Percentiles rank a stretch among this genome's conserved stretches.
phyloP scores from a whole-genome alignment of 2,329 filamentous ascomycete genomes.

The Monosporascus sp. region DNA sequence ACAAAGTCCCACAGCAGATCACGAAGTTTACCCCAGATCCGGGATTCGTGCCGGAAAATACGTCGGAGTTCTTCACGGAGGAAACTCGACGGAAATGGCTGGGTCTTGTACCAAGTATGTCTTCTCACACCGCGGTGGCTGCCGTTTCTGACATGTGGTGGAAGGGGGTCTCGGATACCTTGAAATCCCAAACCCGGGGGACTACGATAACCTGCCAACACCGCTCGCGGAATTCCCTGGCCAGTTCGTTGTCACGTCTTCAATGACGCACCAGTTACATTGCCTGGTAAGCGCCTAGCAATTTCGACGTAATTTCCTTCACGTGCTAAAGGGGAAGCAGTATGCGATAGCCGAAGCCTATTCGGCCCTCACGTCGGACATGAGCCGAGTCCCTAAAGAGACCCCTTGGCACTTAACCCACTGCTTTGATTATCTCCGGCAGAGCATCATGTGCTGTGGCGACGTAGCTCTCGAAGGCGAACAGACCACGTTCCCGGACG shows the following conservation, averaged over 20 bases:
- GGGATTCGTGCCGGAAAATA: conserved; percentile 31
- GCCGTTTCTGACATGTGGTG: neutral
- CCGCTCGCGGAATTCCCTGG: conserved; percentile 25
- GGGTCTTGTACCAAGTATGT: conserved; percentile 31
- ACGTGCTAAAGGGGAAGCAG: conserved; percentile 5
- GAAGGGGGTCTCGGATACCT: conserved; percentile 35
- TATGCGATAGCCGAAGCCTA: conserved; percentile 33
- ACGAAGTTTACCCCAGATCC: conserved; percentile 32
- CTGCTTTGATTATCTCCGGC: conserved; percentile 30
- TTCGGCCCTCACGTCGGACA: conserved; percentile 25
- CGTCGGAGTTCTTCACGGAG: conserved; percentile 33
- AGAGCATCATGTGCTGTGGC: conserved; percentile 24
- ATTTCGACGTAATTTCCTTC: neutral
- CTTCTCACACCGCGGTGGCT: neutral
- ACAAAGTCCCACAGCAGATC: conserved; percentile 32
- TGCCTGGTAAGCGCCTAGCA: conserved; percentile 28
- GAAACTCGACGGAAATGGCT: conserved; percentile 30
- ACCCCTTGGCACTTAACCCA: conserved; percentile 32
- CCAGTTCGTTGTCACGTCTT: conserved; percentile 35
- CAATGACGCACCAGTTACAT: conserved; percentile 39
- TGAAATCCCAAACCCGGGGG: conserved; percentile 26
- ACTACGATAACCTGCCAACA: conserved; percentile 31
- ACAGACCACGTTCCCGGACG: conserved; percentile 33
- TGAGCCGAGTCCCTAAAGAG: conserved; percentile 22
- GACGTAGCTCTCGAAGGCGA: conserved; percentile 28